A percentile compares a stretch with the other conserved stretches of the same genome.
phyloP scores from a whole-genome alignment of 148 eudicot species.

The Vaccinium macrocarpon region DNA sequence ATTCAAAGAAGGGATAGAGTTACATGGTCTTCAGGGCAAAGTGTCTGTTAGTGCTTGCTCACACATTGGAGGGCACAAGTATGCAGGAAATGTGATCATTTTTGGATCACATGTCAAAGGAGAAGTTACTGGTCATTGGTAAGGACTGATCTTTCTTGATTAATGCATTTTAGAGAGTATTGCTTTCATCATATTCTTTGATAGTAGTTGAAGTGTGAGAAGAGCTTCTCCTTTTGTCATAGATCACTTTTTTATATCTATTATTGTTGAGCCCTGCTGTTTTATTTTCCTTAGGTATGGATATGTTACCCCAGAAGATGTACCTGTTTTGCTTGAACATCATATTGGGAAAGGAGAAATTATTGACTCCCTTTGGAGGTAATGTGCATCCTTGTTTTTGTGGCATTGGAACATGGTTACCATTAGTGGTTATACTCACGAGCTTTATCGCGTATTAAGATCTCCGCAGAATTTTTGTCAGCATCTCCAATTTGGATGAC shows the following conservation, averaged over 20 bases:
- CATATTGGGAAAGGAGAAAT: conserved; percentile 86
- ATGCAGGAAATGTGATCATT: conserved; percentile 95
- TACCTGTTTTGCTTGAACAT: conserved; percentile 73
- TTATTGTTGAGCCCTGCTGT: conserved; percentile 4
- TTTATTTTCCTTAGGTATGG: conserved; percentile 67
- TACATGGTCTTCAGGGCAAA: conserved; percentile 65
- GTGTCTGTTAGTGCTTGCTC: conserved; percentile 93
- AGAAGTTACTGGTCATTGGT: conserved; percentile 89
- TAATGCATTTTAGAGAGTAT: background rate
- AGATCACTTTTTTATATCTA: background rate
- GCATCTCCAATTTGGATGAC: background rate
- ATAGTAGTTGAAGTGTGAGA: background rate
- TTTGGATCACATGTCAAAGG: conserved; percentile 59
- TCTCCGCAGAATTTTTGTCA: background rate
- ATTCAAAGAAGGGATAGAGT: conserved; percentile 79
- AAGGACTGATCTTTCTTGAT: conserved; percentile 21
- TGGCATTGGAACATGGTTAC: background rate
- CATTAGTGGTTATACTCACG: background rate
- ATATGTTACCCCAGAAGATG: conserved; percentile 90
- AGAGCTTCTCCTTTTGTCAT: background rate
- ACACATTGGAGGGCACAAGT: conserved; percentile 93
- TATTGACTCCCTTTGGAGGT: conserved; percentile 92
- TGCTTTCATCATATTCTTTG: conserved; percentile 5
- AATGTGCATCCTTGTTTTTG: conserved; percentile 13
- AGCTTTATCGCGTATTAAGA: background rate